Conservation (phyloP, 2,329 filamentous ascomycete genomes). For the Talaromyces sp. region DNA sequence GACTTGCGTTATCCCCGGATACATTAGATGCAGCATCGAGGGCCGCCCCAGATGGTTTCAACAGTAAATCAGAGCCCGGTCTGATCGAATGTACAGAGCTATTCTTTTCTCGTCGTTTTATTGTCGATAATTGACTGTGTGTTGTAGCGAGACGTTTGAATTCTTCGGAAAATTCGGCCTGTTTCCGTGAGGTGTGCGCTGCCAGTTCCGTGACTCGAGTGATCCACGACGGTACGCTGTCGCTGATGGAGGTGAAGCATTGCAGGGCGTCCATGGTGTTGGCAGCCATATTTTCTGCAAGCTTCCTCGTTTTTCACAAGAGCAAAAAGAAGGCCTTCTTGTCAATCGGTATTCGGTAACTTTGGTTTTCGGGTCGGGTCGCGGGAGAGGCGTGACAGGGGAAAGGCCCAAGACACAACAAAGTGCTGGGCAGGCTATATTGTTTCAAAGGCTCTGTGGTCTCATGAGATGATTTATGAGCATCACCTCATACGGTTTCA, state of each 20-base stretch:
- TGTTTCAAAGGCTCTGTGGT: not conserved
- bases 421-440: slow-evolving; percentile 9
- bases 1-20: slow-evolving; percentile 28
- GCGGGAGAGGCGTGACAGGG: not conserved
- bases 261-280: slow-evolving; percentile 39
- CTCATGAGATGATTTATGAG: not conserved
- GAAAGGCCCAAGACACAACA: slow-evolving; percentile 11
- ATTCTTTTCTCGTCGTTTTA: slow-evolving; percentile 37
- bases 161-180: slow-evolving; percentile 43
- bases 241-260: slow-evolving; percentile 44
- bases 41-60: not conserved
- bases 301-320: too few species aligned
- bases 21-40: slow-evolving; percentile 29
- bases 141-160: slow-evolving; percentile 36
- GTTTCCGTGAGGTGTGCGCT: slow-evolving; percentile 38
- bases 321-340: not conserved
- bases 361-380: not conserved
- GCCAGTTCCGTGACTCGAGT: slow-evolving; percentile 42
- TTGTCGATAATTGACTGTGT: slow-evolving; percentile 6
- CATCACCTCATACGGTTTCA: not conserved
- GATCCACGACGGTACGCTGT: slow-evolving; percentile 47
- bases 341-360: not conserved
- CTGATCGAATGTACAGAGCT: slow-evolving; percentile 44
- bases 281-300: slow-evolving; percentile 7
- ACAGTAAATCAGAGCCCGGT: slow-evolving; percentile 12